Evolutionary conservation across 2,329 filamentous ascomycete species (phyloP), one percentile per base, ranked within the genome.

Genomic region (Aureobasidium sp.): DNA sequence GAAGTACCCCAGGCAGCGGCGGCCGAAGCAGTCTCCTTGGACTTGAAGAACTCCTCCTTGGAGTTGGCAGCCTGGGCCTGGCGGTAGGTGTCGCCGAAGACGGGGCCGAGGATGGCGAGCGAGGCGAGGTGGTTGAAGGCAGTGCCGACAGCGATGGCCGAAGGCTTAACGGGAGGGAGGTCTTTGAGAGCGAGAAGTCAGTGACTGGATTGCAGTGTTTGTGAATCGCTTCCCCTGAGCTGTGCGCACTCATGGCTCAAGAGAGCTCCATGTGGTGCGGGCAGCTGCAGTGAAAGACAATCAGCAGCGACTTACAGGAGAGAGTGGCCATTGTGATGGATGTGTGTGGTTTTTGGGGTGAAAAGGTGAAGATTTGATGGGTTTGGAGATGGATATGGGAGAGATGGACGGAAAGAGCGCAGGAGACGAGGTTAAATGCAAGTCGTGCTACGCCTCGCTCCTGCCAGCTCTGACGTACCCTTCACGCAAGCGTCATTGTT

Each of bases 41-140:
- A 95, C 77, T 88, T 88, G 78, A 95, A 79, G 80, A 97, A 97
- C 80, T 97, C 93, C 80, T 97, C 92, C 82, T 94, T 96, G 73
- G 88, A 90, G 85, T 96, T 93, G 76, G 93, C 86, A 65, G 85
- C 80, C 84, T 96, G 92, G 69, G 93, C 92, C 70, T 90, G 89
- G 79, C 92, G 87, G 84, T 96, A 97, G 73, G 91, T 93, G 73
- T 95, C 88, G 74, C 94, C 93, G 76, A 97, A 96, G 77, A 97
- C 80, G 66, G 93, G 93, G 64, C 86, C 84, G 66, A 97, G 85
- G 70, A 97, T 86, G 66, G 90, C 92, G 67, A 94, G 87, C 73
- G 94, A 94, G 71, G 91, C 83, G 71, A 87, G 87, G 80, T 99
- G 93, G 84, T 89, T 97, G 87, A 97, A 99, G 77, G 91, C 80